Conservation (phyloP, 768 basidiomycete species). For the Agaricus sinodeliciosus region DNA sequence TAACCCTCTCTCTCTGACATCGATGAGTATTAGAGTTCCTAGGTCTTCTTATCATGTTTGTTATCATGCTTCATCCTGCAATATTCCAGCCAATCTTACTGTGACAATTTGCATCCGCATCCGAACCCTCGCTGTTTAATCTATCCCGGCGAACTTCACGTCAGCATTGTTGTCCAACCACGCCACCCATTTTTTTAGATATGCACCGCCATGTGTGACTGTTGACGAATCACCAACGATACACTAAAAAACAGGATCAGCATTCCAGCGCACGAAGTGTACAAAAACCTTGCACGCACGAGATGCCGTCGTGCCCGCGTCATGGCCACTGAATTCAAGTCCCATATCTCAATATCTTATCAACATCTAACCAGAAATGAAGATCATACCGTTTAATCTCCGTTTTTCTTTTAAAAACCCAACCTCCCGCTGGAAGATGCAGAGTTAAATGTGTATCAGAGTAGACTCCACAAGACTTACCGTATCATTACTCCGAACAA, state of each 20-base stretch:
- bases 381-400: slow-evolving; percentile 69
- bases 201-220: slow-evolving; percentile 75
- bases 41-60: background rate
- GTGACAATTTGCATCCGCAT: slow-evolving; percentile 2
- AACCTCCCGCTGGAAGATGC: slow-evolving; percentile 60
- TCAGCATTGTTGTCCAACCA: slow-evolving; percentile 92
- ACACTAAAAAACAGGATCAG: slow-evolving; percentile 43
- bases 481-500: slow-evolving; percentile 88
- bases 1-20: background rate
- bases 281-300: slow-evolving; percentile 36
- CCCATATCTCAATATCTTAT: background rate
- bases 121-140: slow-evolving; percentile 23
- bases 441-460: slow-evolving; percentile 2
- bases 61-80: background rate
- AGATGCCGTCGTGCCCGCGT: slow-evolving; percentile 86
- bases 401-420: slow-evolving; percentile 93
- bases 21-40: background rate
- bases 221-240: slow-evolving; percentile 93
- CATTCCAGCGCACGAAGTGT: background rate
- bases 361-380: background rate
- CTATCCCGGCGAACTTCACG: slow-evolving; percentile 74
- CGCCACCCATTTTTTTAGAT: slow-evolving; percentile 82
- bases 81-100: background rate
- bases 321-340: slow-evolving; percentile 65
- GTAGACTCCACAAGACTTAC: slow-evolving; percentile 26